Conservation (phyloP, 1,139 yeast species). For the Taiozyma onychis region DNA sequence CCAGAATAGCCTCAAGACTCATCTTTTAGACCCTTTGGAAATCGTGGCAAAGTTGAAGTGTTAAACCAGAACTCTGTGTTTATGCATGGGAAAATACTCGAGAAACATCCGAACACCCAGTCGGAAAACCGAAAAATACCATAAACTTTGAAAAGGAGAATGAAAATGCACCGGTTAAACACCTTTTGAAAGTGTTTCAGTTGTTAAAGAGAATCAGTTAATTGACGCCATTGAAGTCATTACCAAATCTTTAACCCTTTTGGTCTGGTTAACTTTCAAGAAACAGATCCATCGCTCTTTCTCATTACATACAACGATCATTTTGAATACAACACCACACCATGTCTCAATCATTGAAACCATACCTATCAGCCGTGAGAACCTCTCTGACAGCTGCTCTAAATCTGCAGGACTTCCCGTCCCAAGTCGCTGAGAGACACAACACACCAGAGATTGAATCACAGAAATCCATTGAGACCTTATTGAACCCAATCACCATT, state of each 20-base stretch:
- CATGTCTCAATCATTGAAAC: conserved; percentile 88
- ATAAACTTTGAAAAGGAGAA: background rate
- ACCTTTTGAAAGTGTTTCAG: background rate
- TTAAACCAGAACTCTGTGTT: no score
- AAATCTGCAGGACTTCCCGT: conserved; percentile 89
- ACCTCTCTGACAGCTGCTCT: conserved; percentile 93
- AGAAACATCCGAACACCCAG: background rate
- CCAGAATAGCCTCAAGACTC: background rate
- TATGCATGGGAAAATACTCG: background rate
- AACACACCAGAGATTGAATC: conserved; percentile 96
- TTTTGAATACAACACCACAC: background rate
- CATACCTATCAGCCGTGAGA: conserved; percentile 91
- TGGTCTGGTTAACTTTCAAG: background rate
- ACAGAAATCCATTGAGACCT: conserved; percentile 67
- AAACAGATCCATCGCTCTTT: no score
- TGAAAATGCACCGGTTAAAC: background rate
- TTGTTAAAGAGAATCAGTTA: background rate
- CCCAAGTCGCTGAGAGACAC: conserved; percentile 94
- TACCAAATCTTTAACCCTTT: no score
- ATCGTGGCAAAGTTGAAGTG: no score
- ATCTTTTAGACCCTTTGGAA: background rate
- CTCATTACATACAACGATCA: no score
- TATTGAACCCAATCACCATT: conserved; percentile 86
- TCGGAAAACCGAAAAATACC: background rate
- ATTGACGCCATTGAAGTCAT: background rate